Conservation (phyloP, 768 basidiomycete species). For the Ramaria rubella region DNA sequence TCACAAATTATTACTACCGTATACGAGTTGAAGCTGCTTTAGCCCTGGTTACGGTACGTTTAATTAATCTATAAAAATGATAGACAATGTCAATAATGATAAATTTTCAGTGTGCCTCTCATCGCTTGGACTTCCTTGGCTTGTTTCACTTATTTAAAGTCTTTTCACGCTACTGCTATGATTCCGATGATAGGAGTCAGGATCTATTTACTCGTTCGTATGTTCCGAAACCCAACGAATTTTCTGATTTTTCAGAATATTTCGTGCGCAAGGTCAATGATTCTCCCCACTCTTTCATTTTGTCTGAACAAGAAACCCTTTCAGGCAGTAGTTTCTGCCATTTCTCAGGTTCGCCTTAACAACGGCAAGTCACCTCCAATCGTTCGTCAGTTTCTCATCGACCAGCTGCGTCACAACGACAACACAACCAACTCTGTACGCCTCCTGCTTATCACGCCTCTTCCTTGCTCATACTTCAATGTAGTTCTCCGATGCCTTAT, state of each 20-base stretch:
- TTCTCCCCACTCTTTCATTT: not conserved
- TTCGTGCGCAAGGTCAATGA: conserved; percentile 82
- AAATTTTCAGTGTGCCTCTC: conserved; percentile 66
- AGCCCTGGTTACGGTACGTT: conserved; percentile 71
- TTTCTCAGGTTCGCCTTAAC: conserved; percentile 81
- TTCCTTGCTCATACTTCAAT: conserved; percentile 8
- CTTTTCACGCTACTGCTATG: conserved; percentile 85
- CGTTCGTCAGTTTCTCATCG: conserved; percentile 82
- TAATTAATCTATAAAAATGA: not conserved
- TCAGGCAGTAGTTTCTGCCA: conserved; percentile 72
- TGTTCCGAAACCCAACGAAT: conserved; percentile 94
- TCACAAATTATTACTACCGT: conserved; percentile 92
- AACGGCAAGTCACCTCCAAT: conserved; percentile 81
- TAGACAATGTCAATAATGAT: conserved; percentile 4
- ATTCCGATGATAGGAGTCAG: conserved; percentile 73
- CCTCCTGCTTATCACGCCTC: conserved; percentile 9
- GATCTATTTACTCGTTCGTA: conserved; percentile 83
- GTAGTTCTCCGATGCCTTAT: conserved; percentile 87
- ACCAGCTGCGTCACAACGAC: conserved; percentile 92
- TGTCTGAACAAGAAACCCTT: not conserved
- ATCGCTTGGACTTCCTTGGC: conserved; percentile 78
- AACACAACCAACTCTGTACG: conserved; percentile 85
- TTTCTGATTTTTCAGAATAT: conserved; percentile 85
- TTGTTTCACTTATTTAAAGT: conserved; percentile 95
- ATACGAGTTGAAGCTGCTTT: conserved; percentile 92